Conservation (phyloP, 768 basidiomycete genomes). For the Tephrocybe sp. region DNA sequence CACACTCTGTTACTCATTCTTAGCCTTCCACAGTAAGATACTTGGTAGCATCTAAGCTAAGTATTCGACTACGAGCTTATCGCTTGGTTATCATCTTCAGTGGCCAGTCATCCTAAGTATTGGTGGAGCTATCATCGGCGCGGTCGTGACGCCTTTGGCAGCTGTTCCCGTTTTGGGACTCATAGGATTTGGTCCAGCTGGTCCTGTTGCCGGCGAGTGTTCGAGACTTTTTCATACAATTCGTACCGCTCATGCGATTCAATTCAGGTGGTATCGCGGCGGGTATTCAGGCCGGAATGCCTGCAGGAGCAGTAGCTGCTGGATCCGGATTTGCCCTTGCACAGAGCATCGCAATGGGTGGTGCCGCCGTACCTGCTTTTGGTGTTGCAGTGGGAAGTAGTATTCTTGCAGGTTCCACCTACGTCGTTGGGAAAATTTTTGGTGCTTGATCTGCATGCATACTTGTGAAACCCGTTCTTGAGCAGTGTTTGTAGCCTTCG, state of each 20-base stretch:
- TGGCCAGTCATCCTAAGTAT: too few species aligned
- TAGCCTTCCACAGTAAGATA: too few species aligned
- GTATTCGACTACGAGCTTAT: too few species aligned
- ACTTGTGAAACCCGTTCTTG: too few species aligned
- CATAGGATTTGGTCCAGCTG: slow-evolving; percentile 18
- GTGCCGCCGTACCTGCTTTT: slow-evolving; percentile 7
- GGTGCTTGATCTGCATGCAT: not conserved
- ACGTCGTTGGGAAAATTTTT: not conserved
- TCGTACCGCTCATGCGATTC: not conserved
- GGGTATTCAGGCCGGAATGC: slow-evolving; percentile 20
- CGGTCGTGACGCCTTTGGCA: slow-evolving; percentile 10
- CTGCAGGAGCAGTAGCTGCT: slow-evolving; percentile 20
- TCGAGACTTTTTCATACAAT: not conserved
- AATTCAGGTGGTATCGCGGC: slow-evolving; percentile 20
- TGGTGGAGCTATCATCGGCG: slow-evolving; percentile 7
- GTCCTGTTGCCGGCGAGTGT: slow-evolving; percentile 16
- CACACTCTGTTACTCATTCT: too few species aligned
- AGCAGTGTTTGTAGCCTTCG: too few species aligned
- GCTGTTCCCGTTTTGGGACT: slow-evolving; percentile 15
- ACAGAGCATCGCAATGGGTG: slow-evolving; percentile 21
- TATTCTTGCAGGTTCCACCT: slow-evolving; percentile 2
- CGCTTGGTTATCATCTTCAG: too few species aligned
- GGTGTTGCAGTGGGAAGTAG: slow-evolving; percentile 3
- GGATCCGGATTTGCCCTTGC: slow-evolving; percentile 21
- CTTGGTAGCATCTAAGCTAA: too few species aligned